Evolutionary conservation across 2,329 filamentous ascomycete species (phyloP), one percentile per base, ranked within the genome.

Genomic region (Lojkania enalia): DNA sequence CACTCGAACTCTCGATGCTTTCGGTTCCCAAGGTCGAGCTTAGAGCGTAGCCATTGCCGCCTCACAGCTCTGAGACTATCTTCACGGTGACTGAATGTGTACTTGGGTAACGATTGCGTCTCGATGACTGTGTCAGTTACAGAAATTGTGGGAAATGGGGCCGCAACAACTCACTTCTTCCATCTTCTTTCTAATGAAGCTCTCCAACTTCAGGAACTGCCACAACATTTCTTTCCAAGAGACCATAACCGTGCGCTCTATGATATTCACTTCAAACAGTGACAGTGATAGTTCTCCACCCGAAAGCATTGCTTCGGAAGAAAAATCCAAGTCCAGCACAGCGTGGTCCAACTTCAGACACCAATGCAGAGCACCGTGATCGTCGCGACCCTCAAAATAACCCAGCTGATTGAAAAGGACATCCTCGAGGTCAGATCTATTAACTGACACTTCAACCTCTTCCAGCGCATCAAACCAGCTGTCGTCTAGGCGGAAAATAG

Each of bases 11-110:
- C 48, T 3, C 52, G 47, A 25, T 63, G 54, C 2, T 40, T 31
- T 5, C 43, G 48, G 3, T 49, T 20, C 3, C 48, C 16, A 0
- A 35, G 39, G n/a, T 62, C 39, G 1, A 66, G 57, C 0, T 45
- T 30, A 3, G 50, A 30, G 6, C 50, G 49, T 5, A 65, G 37
- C 1, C 55, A 53, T 12, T 52, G 43, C n/a, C 64, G 61, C n/a
- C 64, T 59, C 1, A 61, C 31, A 2, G 49, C 37, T 15, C 63
- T 57, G 2, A 68, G 42, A 39, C 61, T 63, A 39, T 68, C 63
- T 50, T 64, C 63, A 11, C 40, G 14, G 32, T 52, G 52, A 21
- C 42, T 51, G 39, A 55, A 67, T 1, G 63, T 63, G 25, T 55
- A 63, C 0, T 1, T 7, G n/a, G n/a, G n/a, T n/a, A n/a, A n/a